A percentile compares a stretch with the other conserved stretches of the same genome.
phyloP scores from a whole-genome alignment of 257 asterid genomes.

The Solanum phureja region DNA sequence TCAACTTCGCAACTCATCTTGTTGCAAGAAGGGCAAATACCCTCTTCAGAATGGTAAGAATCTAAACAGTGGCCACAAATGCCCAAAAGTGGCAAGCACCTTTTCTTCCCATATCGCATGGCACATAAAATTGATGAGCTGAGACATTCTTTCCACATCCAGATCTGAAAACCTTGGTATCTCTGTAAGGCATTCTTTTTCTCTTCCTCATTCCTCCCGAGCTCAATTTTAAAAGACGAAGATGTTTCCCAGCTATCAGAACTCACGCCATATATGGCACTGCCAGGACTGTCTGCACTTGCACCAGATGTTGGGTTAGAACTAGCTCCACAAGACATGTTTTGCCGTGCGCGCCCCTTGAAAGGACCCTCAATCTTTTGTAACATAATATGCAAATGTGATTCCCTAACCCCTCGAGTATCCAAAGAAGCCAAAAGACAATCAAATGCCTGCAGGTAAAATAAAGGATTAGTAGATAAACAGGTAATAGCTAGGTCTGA shows the following conservation, averaged over 20 bases:
- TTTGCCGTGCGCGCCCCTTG: conserved; percentile 46
- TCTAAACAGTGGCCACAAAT: conserved; percentile 53
- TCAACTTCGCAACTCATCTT: conserved; percentile 14
- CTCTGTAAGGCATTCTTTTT: conserved; percentile 40
- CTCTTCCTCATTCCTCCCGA: conserved; percentile 52
- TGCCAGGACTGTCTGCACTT: conserved; percentile 44
- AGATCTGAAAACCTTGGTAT: conserved; percentile 55
- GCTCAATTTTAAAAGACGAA: conserved; percentile 53
- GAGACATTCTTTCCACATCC: conserved; percentile 89
- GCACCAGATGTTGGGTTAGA: conserved; percentile 22
- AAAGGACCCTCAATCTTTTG: conserved; percentile 72
- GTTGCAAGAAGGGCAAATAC: conserved; percentile 42
- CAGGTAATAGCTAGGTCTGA: background rate
- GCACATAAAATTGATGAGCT: conserved; percentile 40
- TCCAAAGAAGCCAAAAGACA: conserved; percentile 68
- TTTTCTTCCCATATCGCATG: conserved; percentile 42
- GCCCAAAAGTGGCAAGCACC: conserved; percentile 52
- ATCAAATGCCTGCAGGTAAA: conserved; percentile 69
- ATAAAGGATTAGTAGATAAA: background rate
- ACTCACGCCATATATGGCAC: conserved; percentile 39
- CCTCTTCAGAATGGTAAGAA: conserved; percentile 29
- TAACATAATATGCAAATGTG: conserved; percentile 90
- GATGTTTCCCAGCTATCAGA: conserved; percentile 54
- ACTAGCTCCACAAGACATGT: conserved; percentile 14
- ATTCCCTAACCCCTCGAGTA: conserved; percentile 88